Evolutionary conservation across 192 early-diverging fungal genomes (phyloP), one percentile per base, ranked within the genome.

Genomic region (Backusella circina): DNA sequence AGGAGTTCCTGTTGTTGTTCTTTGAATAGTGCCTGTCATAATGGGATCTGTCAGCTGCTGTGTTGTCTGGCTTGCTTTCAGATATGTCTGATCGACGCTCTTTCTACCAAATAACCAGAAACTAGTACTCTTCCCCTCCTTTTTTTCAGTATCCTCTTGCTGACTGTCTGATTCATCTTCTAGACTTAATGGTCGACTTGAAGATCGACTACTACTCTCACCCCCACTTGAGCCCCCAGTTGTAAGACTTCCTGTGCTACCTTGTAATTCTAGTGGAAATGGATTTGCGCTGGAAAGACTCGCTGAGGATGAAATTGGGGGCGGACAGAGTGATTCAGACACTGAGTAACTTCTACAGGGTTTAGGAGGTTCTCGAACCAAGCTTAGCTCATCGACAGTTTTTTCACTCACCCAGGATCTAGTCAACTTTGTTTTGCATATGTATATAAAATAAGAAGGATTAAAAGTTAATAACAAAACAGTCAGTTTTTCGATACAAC

Each of bases 331-430:
- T 21, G 51, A 50, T 41, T 67, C 64, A 15, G 70, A n/a, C 18
- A 61, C 32, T 35, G 64, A 47, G 32, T 66, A 38, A 61, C 54
- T 76, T 23, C 67, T 39, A 18, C 13, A 28, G 13, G 61, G 44
- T 38, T 74, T 74, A 41, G 84, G 75, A 33, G 92, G 91, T 73
- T 93, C 92, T 18, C 92, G 79, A 28, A 81, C 57, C 33, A 86
- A 75, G 68, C 90, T 92, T 38, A 94, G 69, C 73, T 92, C 91
- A 77, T 94, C 93, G 6, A 94, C 87, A 76, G 90, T 92, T 50
- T 90, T 90, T 79, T 94, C 91, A 9, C 87, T 86, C 10, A 88
- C 85, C 91, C 90, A 92, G 1, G 85, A 79, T 35, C 93, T 77
- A 4, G 89, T 90, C 61, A 94, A 80, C 73, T 74, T 44, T 66